Conservation (phyloP, 345 rosid genomes). For the Populus ilicifolia region DNA sequence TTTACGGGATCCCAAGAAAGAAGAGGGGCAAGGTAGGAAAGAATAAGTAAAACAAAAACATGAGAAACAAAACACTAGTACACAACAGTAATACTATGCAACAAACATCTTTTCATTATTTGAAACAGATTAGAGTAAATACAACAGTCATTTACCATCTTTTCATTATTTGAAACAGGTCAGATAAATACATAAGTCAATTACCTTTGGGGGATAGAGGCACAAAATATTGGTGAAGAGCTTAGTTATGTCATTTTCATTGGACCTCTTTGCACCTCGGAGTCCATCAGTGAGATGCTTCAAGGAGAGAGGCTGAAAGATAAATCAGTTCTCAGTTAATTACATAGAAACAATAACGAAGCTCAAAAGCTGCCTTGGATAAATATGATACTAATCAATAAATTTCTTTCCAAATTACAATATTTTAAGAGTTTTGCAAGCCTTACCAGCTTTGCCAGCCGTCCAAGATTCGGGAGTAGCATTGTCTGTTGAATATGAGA, state of each 20-base stretch:
- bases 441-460: slow-evolving; percentile 81
- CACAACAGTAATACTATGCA: background rate
- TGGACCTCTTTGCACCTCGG: slow-evolving; percentile 50
- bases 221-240: slow-evolving; percentile 76
- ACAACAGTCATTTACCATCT: background rate
- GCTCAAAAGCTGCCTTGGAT: background rate
- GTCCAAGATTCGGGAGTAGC: slow-evolving; percentile 89
- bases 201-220: slow-evolving; percentile 76
- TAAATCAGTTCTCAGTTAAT: slow-evolving; percentile 14
- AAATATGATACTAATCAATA: background rate
- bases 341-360: background rate
- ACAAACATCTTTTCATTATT: background rate
- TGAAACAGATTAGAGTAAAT: background rate
- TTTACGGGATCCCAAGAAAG: background rate
- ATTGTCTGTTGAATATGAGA: slow-evolving; percentile 53
- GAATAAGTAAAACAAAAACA: background rate
- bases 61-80: background rate
- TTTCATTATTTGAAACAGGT: background rate
- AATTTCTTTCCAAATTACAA: background rate
- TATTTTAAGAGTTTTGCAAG: slow-evolving; percentile 13
- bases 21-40: background rate
- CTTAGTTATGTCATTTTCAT: slow-evolving; percentile 58
- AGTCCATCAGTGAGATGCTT: slow-evolving; percentile 88
- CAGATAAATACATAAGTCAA: background rate
- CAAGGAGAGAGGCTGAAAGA: slow-evolving; percentile 77